phyloP scores from a whole-genome alignment of 305 asterid species.

The Rubia peregrina region DNA sequence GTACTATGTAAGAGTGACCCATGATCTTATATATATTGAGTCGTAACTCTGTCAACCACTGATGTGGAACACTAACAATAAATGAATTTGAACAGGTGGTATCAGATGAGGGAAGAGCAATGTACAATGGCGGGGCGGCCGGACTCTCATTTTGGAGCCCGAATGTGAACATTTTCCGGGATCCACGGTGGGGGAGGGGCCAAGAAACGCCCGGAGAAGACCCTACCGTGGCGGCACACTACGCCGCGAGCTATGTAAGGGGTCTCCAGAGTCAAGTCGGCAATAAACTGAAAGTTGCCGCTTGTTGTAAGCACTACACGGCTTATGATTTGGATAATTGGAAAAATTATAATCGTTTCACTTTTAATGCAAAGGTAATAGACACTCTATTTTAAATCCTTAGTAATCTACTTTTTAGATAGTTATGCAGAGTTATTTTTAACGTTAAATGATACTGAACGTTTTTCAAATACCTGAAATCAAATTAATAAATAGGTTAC shows the following conservation, averaged over 20 bases:
- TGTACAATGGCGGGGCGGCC: conserved; percentile 63
- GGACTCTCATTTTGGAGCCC: conserved; percentile 75
- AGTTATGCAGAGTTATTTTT: no score
- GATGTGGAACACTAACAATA: no score
- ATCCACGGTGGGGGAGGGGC: conserved; percentile 74
- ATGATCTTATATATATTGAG: no score
- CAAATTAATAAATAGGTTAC: neutral
- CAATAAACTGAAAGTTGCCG: conserved; percentile 50
- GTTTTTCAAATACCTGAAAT: no score
- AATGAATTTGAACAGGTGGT: conserved; percentile 37
- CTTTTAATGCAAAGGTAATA: conserved; percentile 59
- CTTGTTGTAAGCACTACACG: conserved; percentile 70
- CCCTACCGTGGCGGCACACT: conserved; percentile 40
- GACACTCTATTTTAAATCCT: neutral
- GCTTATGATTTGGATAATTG: conserved; percentile 67
- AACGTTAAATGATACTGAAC: no score
- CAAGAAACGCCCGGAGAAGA: conserved; percentile 77
- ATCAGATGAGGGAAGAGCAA: conserved; percentile 67
- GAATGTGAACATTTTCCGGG: conserved; percentile 64
- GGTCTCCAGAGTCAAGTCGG: conserved; percentile 47
- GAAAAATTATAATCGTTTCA: conserved; percentile 51
- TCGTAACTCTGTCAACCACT: no score
- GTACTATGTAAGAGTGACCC: no score
- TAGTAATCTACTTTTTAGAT: no score
- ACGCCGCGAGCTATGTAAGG: conserved; percentile 48